These are phyloP conservation scores for Mesembryanthemum crystallinum DNA, from an alignment of 148 eudicot genomes.

Conservation along the genomic window DNA sequence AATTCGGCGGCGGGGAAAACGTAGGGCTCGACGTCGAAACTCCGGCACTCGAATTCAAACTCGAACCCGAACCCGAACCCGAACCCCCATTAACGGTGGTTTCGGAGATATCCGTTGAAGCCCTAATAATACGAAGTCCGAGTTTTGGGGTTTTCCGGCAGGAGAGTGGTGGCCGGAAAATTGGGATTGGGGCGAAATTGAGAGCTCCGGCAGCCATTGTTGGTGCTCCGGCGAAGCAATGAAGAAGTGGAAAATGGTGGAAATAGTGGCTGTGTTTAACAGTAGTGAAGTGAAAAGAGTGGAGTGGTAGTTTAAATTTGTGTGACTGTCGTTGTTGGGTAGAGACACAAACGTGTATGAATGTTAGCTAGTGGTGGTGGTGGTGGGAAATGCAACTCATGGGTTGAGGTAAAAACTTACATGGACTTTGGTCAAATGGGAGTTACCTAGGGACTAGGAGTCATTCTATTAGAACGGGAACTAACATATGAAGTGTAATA, in stretches of 20 bases:
- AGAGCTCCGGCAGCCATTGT: slow-evolving; percentile 28
- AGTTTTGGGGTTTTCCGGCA: slow-evolving; percentile 16
- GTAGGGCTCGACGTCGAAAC: slow-evolving; percentile 14
- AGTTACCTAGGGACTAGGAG: no score
- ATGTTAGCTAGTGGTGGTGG: not conserved
- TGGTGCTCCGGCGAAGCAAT: slow-evolving; percentile 20
- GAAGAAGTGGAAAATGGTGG: not conserved
- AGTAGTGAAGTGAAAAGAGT: not conserved
- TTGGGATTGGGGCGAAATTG: slow-evolving; percentile 17
- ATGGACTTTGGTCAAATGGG: no score
- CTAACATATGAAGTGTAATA: no score
- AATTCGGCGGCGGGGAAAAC: slow-evolving; percentile 40
- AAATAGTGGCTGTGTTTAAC: not conserved
- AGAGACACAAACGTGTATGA: not conserved
- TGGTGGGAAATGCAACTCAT: not conserved
- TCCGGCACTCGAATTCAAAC: slow-evolving; percentile 11
- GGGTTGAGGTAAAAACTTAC: no score
- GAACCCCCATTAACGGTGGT: not conserved
- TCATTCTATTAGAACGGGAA: no score
- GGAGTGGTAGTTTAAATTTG: no score
- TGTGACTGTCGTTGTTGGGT: not conserved
- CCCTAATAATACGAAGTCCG: slow-evolving; percentile 23
- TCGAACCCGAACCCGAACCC: no score
- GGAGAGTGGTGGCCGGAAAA: slow-evolving; percentile 20
- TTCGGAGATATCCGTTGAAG: slow-evolving; percentile 32